These are phyloP conservation scores for Entonaema liquescens DNA, from an alignment of 495 filamentous ascomycete species.

Conservation along the genomic window DNA sequence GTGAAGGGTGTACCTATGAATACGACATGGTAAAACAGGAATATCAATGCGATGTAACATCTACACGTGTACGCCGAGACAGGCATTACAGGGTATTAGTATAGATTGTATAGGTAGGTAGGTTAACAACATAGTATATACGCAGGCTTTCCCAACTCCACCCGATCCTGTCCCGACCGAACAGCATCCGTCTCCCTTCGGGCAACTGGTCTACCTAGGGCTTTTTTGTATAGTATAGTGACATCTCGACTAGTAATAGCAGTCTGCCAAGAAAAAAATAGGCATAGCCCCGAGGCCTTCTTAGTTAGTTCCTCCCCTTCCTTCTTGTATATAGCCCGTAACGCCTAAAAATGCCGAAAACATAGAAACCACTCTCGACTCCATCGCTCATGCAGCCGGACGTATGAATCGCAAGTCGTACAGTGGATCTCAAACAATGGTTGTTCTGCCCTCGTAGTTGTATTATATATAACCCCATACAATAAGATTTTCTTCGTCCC, in stretches of 20 bases:
- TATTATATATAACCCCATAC: slow-evolving; percentile 20
- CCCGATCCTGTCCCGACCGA: neutral
- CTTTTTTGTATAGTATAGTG: neutral
- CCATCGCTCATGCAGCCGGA: slow-evolving; percentile 43
- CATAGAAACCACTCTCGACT: slow-evolving; percentile 31
- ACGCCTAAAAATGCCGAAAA: slow-evolving; percentile 5
- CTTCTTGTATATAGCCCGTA: slow-evolving; percentile 25
- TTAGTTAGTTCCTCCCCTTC: slow-evolving; percentile 11
- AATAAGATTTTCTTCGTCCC: neutral
- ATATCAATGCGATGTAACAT: neutral
- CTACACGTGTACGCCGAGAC: neutral
- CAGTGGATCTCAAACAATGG: slow-evolving; percentile 25
- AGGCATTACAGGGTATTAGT: neutral
- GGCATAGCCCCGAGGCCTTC: slow-evolving; percentile 2
- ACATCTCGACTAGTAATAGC: slow-evolving; percentile 2
- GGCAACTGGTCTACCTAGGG: neutral
- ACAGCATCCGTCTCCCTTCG: neutral
- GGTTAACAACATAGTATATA: slow-evolving; percentile 2
- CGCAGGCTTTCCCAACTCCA: neutral
- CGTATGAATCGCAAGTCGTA: slow-evolving; percentile 36
- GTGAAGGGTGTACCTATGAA: too few species aligned
- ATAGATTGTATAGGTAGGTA: neutral
- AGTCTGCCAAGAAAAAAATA: neutral
- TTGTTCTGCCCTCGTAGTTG: slow-evolving; percentile 11
- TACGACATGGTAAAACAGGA: neutral